Evolutionary conservation across 495 filamentous ascomycete genomes (phyloP), one percentile per base, ranked within the genome.

Genomic region (Poronia punctata): DNA sequence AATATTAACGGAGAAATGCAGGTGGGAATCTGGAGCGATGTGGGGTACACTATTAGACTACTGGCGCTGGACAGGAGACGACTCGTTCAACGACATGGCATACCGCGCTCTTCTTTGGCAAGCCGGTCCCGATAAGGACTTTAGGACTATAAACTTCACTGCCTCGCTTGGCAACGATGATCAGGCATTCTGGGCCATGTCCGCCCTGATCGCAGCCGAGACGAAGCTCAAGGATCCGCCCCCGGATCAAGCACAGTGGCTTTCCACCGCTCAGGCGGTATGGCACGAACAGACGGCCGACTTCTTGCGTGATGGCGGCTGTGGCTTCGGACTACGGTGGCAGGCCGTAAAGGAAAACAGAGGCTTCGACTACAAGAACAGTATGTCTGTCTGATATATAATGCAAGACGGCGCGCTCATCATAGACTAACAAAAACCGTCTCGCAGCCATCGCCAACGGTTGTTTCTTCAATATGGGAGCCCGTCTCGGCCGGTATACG

Each of bases 341-440:
- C 88, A 95, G 67, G 84, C 92, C 32, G 82, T 81, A 45, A 66
- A 74, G 3, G 79, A 74, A 43, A 87, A 90, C 46, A 76, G 68
- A 29, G 88, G 88, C 10, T 95, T 85, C 48, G 75, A 80, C 53
- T 94, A 95, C 69, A 94, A 94, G 67, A 95, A 94, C 60, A 79
- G 84, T 69, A 45, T 60, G 62, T 14, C 18, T 12, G 14, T 38
- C 5, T 12, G 20, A 25, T 4, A 21, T n/a, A n/a, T n/a, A n/a
- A n/a, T n/a, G n/a, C n/a, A n/a, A 23, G 15, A 2, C 17, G 12
- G 15, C 6, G 6, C 1, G 21, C 14, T 7, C 7, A 14, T 2
- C 17, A 7, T 3, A 35, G 9, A 33, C 31, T 43, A 12, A 43
- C 31, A 28, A 2, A 29, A 10, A 17, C 12, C 15, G 21, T 6